Evolutionary conservation across 2,329 filamentous ascomycete genomes (phyloP).

Genomic region (Beauveria sp.): DNA sequence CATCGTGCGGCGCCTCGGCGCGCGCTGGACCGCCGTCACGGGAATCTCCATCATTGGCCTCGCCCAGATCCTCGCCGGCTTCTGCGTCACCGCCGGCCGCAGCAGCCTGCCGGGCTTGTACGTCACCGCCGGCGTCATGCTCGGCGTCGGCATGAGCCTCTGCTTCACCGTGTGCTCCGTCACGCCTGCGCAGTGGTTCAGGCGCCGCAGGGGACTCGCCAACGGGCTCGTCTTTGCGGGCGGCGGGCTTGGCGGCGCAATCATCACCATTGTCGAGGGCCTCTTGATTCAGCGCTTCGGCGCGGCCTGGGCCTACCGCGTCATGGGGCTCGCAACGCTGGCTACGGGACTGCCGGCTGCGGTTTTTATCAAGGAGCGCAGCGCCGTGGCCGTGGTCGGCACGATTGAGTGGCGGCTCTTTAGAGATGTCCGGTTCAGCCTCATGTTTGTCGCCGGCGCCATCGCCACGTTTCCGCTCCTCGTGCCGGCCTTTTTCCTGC

Average conservation of each 20-base stretch:
- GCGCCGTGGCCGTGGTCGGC: slow-evolving; percentile 23
- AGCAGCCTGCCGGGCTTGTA: slow-evolving; percentile 8
- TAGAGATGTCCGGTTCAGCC: slow-evolving; percentile 39
- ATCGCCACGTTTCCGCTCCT: slow-evolving; percentile 50
- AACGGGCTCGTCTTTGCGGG: slow-evolving; percentile 15
- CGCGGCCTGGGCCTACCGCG: slow-evolving; percentile 13
- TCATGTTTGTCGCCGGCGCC: slow-evolving; percentile 43
- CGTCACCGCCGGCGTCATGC: slow-evolving; percentile 9
- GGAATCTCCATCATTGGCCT: slow-evolving; percentile 5
- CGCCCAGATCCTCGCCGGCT: slow-evolving; percentile 6
- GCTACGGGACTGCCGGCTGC: slow-evolving; percentile 11
- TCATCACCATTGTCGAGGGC: slow-evolving; percentile 13
- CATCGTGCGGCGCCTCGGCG: slow-evolving; percentile 2
- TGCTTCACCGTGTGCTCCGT: slow-evolving; percentile 13
- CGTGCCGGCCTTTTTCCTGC: slow-evolving; percentile 53
- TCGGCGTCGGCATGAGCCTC: slow-evolving; percentile 12
- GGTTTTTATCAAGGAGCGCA: slow-evolving; percentile 14
- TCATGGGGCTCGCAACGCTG: slow-evolving; percentile 11
- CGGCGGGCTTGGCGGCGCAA: slow-evolving; percentile 14
- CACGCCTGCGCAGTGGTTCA: slow-evolving; percentile 15
- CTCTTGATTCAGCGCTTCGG: slow-evolving; percentile 12
- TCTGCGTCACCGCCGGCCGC: not conserved
- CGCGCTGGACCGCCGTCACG: not conserved
- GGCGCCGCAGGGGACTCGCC: slow-evolving; percentile 9
- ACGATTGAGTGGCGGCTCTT: slow-evolving; percentile 44